Percentiles rank a stretch among this genome's conserved stretches.
phyloP scores from a whole-genome alignment of 1,284 basidiomycete genomes.

The Rhodotorula sp. region DNA sequence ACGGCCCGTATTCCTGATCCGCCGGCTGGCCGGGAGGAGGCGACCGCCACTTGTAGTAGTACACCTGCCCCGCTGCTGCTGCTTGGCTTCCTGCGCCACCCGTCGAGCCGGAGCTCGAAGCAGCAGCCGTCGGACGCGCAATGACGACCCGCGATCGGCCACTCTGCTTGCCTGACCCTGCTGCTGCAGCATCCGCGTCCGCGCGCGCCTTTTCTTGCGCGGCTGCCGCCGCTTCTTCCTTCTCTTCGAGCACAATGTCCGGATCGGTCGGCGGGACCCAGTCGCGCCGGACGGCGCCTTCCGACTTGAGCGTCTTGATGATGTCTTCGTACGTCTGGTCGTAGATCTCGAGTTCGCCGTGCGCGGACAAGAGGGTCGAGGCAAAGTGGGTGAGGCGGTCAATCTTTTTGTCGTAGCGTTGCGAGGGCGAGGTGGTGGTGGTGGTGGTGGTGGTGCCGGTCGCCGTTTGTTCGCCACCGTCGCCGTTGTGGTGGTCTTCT shows the following conservation, averaged over 20 bases:
- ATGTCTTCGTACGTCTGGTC: slow-evolving; percentile 77
- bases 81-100: background rate
- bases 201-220: background rate
- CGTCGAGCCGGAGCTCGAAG: background rate
- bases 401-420: slow-evolving; percentile 55
- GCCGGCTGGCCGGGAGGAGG: slow-evolving; percentile 50
- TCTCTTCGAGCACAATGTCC: slow-evolving; percentile 45
- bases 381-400: slow-evolving; percentile 75
- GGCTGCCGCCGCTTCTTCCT: slow-evolving; percentile 5
- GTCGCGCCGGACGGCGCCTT: slow-evolving; percentile 63
- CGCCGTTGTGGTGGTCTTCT: background rate
- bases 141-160: slow-evolving; percentile 24
- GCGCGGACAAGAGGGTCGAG: slow-evolving; percentile 68
- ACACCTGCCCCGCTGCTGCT: slow-evolving; percentile 46
- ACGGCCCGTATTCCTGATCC: slow-evolving; percentile 69
- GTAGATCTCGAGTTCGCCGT: slow-evolving; percentile 78
- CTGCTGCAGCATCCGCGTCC: background rate
- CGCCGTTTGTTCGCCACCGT: background rate
- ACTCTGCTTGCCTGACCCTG: background rate
- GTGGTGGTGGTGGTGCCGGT: background rate
- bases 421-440: background rate
- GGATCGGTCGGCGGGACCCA: slow-evolving; percentile 72
- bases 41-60: slow-evolving; percentile 71
- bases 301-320: slow-evolving; percentile 66
- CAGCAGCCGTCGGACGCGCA: no score